Evolutionary conservation across 306 rosid genomes (phyloP).

Genomic region (Hippophae gyantsensis): DNA sequence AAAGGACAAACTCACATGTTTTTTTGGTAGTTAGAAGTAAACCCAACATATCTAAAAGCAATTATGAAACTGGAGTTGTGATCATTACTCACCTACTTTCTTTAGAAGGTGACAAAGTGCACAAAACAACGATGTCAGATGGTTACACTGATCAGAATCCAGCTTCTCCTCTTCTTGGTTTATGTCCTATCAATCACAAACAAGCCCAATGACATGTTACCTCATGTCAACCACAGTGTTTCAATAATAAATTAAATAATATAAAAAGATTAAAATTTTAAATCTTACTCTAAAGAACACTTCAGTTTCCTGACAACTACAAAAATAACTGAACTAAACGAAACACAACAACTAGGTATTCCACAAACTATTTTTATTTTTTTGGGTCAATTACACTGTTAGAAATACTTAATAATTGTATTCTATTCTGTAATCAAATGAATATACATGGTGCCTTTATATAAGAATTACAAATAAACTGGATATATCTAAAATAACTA

Average conservation of each 20-base stretch:
- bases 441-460: too few relatives aligned
- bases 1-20: slow-evolving; percentile 1
- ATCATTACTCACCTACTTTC: slow-evolving; percentile 42
- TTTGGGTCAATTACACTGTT: too few relatives aligned
- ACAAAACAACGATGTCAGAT: slow-evolving; percentile 39
- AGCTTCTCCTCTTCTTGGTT: slow-evolving; percentile 29
- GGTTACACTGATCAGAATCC: slow-evolving; percentile 38
- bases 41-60: background rate
- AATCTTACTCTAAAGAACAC: background rate
- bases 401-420: too few relatives aligned
- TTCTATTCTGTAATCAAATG: too few relatives aligned
- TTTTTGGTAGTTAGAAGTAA: slow-evolving; percentile 2
- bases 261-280: too few relatives aligned
- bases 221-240: background rate
- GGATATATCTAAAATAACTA: too few relatives aligned
- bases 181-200: slow-evolving; percentile 34
- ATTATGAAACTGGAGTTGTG: slow-evolving; percentile 3
- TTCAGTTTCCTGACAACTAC: background rate
- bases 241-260: too few relatives aligned
- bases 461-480: too few relatives aligned
- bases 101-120: slow-evolving; percentile 69
- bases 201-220: slow-evolving; percentile 9
- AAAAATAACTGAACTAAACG: background rate
- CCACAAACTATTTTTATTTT: background rate
- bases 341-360: background rate